A percentile compares a stretch with the other conserved stretches of the same genome.
phyloP scores from a whole-genome alignment of 2,329 filamentous ascomycete genomes.

The Fusarium circinatum region DNA sequence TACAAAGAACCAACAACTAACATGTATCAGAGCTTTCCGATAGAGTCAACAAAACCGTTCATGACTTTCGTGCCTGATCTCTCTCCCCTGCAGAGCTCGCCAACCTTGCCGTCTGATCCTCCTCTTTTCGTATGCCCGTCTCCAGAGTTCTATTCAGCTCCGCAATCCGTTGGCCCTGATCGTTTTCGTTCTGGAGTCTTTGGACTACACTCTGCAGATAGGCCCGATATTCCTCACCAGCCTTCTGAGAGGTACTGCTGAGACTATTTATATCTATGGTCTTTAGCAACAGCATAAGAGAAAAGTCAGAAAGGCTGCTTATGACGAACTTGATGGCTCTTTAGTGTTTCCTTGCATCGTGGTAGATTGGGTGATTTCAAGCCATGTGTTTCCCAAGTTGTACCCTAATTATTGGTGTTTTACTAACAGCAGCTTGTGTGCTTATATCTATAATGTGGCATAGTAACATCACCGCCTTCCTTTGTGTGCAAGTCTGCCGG shows the following conservation, averaged over 20 bases:
- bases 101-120: not conserved
- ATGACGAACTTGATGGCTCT: not conserved
- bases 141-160: not conserved
- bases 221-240: not conserved
- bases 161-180: not conserved
- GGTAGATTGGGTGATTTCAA: not conserved
- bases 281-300: not conserved
- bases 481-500: not conserved
- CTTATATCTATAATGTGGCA: not conserved
- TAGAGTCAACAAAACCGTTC: not conserved
- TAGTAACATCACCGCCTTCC: not conserved
- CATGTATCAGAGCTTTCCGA: not conserved
- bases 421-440: not conserved
- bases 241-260: accelerated
- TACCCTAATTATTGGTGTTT: not conserved
- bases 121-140: not conserved
- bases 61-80: not conserved
- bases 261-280: too few species aligned
- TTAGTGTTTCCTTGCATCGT: not conserved
- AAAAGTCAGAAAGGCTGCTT: not conserved
- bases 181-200: not conserved
- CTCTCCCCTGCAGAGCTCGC: too few species aligned
- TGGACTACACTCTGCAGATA: not conserved
- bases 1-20: not conserved
- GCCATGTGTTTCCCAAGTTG: not conserved